Evolutionary conservation across 2,329 filamentous ascomycete genomes (phyloP).

Genomic region (Cordyceps tenuipes): DNA sequence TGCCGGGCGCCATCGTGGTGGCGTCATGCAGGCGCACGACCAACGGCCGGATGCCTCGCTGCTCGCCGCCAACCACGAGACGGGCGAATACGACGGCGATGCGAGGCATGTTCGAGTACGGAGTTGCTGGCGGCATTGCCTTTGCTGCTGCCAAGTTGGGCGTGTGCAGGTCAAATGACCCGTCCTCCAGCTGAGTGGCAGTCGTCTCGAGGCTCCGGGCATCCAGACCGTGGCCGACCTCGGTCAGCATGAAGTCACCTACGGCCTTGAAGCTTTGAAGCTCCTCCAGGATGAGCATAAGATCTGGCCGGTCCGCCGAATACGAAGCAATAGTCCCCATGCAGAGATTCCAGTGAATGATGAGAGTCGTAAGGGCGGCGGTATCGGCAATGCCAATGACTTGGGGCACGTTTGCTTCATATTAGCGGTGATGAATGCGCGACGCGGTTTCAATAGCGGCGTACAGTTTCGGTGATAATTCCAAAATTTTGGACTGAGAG

Average conservation of each 20-base stretch:
- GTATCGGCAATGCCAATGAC: conserved; percentile 13
- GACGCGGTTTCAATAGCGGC: not conserved
- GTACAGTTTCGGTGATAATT: conserved; percentile 18
- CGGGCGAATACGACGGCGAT: not conserved
- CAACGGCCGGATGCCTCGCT: not conserved
- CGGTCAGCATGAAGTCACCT: conserved; percentile 31
- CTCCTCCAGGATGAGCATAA: not conserved
- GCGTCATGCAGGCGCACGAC: not conserved
- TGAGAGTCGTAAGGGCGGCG: conserved; percentile 16
- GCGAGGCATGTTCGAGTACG: not conserved
- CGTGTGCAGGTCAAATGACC: not conserved
- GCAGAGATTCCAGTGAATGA: conserved; percentile 26
- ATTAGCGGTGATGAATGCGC: not conserved
- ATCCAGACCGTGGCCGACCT: conserved; percentile 31
- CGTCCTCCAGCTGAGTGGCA: not conserved
- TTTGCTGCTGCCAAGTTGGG: not conserved
- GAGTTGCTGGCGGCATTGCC: not conserved
- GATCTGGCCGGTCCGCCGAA: conserved; percentile 10
- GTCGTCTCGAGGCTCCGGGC: conserved; percentile 15
- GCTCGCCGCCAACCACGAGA: not conserved
- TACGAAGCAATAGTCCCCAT: conserved; percentile 19
- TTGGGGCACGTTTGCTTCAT: not conserved
- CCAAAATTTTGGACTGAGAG: conserved; percentile 20
- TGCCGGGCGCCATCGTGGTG: conserved; percentile 20
- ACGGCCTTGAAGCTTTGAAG: conserved; percentile 19